These are phyloP conservation scores for Geotrichum cucujoidarum DNA, from an alignment of 1,139 yeast genomes.

Conservation along the genomic window DNA sequence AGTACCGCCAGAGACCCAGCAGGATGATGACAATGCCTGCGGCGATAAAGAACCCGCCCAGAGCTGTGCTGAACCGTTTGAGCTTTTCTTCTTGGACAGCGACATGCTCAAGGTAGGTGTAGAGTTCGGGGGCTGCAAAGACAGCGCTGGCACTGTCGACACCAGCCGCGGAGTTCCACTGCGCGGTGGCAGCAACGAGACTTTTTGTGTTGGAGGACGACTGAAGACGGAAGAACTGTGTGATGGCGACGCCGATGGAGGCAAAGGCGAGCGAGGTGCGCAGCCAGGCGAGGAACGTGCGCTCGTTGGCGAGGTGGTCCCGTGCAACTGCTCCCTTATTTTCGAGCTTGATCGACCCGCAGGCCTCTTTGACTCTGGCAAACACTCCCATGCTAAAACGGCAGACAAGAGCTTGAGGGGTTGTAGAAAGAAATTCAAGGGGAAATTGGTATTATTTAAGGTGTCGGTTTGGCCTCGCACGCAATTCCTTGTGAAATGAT, in stretches of 20 bases:
- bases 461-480: neutral
- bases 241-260: slow-evolving; percentile 53
- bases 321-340: slow-evolving; percentile 50
- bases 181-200: slow-evolving; percentile 5
- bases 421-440: neutral
- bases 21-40: slow-evolving; percentile 41
- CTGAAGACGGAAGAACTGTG: slow-evolving; percentile 47
- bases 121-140: slow-evolving; percentile 10
- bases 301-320: slow-evolving; percentile 67
- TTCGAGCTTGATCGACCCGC: slow-evolving; percentile 36
- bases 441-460: neutral
- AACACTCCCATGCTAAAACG: no score
- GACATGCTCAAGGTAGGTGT: slow-evolving; percentile 1
- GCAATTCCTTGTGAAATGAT: no score
- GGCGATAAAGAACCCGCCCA: slow-evolving; percentile 41
- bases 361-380: neutral
- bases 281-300: slow-evolving; percentile 73
- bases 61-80: slow-evolving; percentile 24
- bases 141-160: slow-evolving; percentile 10
- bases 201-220: slow-evolving; percentile 20
- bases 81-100: slow-evolving; percentile 16
- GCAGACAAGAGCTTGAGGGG: neutral
- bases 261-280: slow-evolving; percentile 58
- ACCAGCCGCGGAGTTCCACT: neutral
- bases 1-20: slow-evolving; percentile 44